Evolutionary conservation across 768 basidiomycete species (phyloP).

Genomic region (Psilocybe subaeruginosa): DNA sequence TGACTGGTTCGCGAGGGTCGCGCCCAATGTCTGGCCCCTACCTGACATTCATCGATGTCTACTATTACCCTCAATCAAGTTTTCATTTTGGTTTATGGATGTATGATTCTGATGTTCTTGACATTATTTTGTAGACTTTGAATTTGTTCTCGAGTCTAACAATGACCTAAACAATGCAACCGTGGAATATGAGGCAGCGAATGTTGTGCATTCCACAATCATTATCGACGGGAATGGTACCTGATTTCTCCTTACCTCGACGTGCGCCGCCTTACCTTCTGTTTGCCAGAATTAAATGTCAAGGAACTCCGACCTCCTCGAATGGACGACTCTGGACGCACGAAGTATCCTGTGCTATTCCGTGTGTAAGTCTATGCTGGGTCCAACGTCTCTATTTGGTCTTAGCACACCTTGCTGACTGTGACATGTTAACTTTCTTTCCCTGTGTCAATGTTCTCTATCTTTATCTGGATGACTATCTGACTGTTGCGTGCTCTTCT

Average conservation of each 20-base stretch:
- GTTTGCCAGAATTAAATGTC: constrained; percentile 76
- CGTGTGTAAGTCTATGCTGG: constrained; percentile 56
- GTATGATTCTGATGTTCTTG: not conserved
- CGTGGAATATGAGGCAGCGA: constrained; percentile 70
- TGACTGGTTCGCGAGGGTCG: constrained; percentile 5
- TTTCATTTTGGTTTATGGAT: not conserved
- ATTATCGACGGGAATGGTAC: constrained; percentile 83
- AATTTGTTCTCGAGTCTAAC: constrained; percentile 75
- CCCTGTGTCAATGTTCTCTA: not conserved
- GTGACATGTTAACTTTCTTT: constrained; percentile 1
- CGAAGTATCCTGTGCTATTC: constrained; percentile 95
- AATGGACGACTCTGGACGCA: constrained; percentile 94
- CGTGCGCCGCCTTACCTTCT: not conserved
- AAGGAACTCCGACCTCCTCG: constrained; percentile 89
- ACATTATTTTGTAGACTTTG: constrained; percentile 48
- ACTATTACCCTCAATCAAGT: not conserved
- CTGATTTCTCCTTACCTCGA: constrained; percentile 1
- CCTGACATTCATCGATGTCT: not conserved
- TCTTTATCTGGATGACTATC: not conserved
- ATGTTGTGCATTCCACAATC: constrained; percentile 71
- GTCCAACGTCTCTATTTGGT: not conserved
- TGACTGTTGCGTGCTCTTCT: not conserved
- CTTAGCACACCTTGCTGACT: not conserved
- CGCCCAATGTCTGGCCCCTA: not conserved
- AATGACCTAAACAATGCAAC: constrained; percentile 64